These are phyloP conservation scores for Cordyceps farinosa DNA, from an alignment of 2,329 filamentous ascomycete genomes.

Conservation along the genomic window DNA sequence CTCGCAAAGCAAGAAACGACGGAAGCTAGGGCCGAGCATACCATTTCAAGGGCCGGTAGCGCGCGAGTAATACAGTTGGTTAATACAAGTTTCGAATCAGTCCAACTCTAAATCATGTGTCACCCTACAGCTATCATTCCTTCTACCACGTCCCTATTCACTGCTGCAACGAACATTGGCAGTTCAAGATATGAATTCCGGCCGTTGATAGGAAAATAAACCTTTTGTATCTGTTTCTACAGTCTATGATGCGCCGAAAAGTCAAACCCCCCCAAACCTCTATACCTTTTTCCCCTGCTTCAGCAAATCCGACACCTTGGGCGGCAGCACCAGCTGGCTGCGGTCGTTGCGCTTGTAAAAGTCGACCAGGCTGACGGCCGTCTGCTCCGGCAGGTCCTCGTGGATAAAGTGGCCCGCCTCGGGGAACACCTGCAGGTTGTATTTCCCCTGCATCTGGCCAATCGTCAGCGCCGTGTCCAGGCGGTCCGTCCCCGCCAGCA, in stretches of 20 bases:
- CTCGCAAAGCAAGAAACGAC: too few species aligned
- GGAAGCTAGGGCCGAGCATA: too few species aligned
- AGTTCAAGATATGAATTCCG: too few species aligned
- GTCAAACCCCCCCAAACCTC: not conserved
- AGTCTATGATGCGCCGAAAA: not conserved
- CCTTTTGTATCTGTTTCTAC: too few species aligned
- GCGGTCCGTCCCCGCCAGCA: conserved; percentile 85
- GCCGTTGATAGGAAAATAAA: too few species aligned
- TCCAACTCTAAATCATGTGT: too few species aligned
- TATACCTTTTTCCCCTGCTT: conserved; percentile 59
- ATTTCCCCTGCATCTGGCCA: conserved; percentile 98
- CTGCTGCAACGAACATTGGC: too few species aligned
- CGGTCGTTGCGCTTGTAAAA: conserved; percentile 92
- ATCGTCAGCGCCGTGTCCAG: conserved; percentile 91
- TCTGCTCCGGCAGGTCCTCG: conserved; percentile 90
- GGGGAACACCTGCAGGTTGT: conserved; percentile 89
- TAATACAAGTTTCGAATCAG: too few species aligned
- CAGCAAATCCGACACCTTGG: conserved; percentile 78
- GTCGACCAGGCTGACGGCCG: conserved; percentile 77
- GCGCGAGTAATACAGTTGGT: too few species aligned
- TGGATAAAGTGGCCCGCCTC: conserved; percentile 96
- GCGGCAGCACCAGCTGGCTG: conserved; percentile 77
- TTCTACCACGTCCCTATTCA: too few species aligned
- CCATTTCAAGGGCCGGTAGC: too few species aligned
- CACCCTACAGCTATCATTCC: too few species aligned